phyloP scores from a whole-genome alignment of 768 basidiomycete genomes.

The Lentinula lateritia region DNA sequence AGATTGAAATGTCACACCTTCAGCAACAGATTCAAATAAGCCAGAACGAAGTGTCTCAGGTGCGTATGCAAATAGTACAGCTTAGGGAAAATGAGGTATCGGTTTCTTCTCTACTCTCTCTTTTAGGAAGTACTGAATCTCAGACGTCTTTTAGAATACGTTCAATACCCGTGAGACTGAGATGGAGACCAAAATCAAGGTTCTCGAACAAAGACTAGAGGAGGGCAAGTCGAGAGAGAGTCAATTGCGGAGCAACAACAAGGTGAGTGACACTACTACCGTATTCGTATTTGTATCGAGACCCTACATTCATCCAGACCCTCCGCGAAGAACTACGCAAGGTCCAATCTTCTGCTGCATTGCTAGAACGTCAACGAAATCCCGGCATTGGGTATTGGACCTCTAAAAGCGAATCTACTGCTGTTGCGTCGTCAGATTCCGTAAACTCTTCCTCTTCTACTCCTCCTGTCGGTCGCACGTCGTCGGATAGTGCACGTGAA shows the following conservation, averaged over 20 bases:
- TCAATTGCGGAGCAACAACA: slow-evolving; percentile 71
- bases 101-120: slow-evolving; percentile 8
- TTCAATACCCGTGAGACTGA: slow-evolving; percentile 39
- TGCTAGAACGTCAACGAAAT: slow-evolving; percentile 86
- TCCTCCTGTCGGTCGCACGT: slow-evolving; percentile 28
- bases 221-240: slow-evolving; percentile 67
- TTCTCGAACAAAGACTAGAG: slow-evolving; percentile 64
- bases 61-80: slow-evolving; percentile 43
- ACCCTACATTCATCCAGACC: slow-evolving; percentile 41
- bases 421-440: slow-evolving; percentile 35
- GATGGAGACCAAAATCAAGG: slow-evolving; percentile 37
- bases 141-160: slow-evolving; percentile 19
- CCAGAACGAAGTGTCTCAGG: slow-evolving; percentile 49
- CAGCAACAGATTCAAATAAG: slow-evolving; percentile 42
- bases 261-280: slow-evolving; percentile 39
- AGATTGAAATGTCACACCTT: slow-evolving; percentile 48
- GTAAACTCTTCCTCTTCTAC: slow-evolving; percentile 29
- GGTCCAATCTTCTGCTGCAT: slow-evolving; percentile 86
- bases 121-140: background rate
- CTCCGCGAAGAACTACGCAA: slow-evolving; percentile 93
- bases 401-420: slow-evolving; percentile 27
- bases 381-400: slow-evolving; percentile 95
- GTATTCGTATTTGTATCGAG: background rate
- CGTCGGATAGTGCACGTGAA: slow-evolving; percentile 10
- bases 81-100: slow-evolving; percentile 60